These are phyloP conservation scores for Phenoliferia sp. DNA, from an alignment of 1,284 basidiomycete species.

Conservation along the genomic window DNA sequence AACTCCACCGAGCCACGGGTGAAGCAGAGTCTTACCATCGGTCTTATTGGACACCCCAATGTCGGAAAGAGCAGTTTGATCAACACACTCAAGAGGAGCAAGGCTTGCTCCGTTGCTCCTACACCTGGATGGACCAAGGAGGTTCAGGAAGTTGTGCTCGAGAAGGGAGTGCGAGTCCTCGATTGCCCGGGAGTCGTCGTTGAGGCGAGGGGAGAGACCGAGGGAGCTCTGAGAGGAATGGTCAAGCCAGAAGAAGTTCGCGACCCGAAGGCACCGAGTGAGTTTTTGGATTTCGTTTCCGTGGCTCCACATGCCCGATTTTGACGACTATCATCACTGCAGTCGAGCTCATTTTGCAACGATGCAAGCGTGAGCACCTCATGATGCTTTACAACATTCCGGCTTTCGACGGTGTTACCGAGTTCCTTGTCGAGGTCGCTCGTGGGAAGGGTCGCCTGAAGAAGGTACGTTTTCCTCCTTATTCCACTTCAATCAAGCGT, in stretches of 20 bases:
- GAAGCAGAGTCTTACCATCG: slow-evolving; percentile 62
- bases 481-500: slow-evolving; percentile 8
- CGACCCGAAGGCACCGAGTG: slow-evolving; percentile 82
- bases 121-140: slow-evolving; percentile 93
- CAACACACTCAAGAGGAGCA: slow-evolving; percentile 85
- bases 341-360: slow-evolving; percentile 78
- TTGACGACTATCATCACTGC: slow-evolving; percentile 7
- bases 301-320: background rate
- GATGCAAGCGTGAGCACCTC: slow-evolving; percentile 64
- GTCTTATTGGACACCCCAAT: slow-evolving; percentile 94
- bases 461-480: slow-evolving; percentile 53
- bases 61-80: slow-evolving; percentile 95
- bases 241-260: slow-evolving; percentile 86
- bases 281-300: slow-evolving; percentile 38
- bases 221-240: slow-evolving; percentile 81
- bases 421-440: slow-evolving; percentile 88
- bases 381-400: slow-evolving; percentile 80
- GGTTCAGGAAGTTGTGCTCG: slow-evolving; percentile 87
- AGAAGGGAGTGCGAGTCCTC: slow-evolving; percentile 84
- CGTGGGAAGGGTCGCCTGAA: slow-evolving; percentile 76
- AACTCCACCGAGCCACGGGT: slow-evolving; percentile 10
- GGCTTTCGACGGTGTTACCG: slow-evolving; percentile 65
- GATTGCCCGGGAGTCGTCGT: slow-evolving; percentile 97
- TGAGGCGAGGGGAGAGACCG: slow-evolving; percentile 56
- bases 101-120: slow-evolving; percentile 89